Base-by-base conservation (phyloP, 208 protist genomes). In the Trypanosoma avium region DNA sequence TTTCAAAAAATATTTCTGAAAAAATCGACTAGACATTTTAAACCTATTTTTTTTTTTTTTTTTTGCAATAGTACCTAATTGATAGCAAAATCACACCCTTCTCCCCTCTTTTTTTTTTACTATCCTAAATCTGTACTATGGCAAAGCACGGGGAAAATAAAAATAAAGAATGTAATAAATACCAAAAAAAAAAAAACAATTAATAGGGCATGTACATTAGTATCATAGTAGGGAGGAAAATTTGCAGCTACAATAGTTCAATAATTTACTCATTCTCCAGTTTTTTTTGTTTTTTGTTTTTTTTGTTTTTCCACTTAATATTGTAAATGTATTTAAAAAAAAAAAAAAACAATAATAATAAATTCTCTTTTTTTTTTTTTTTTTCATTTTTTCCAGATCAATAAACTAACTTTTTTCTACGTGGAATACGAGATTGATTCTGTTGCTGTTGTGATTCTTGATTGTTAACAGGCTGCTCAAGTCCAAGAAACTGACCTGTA, bases 21-120 rank as follows among this genome's bases (percentile, higher is more conserved):
- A 86, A 53, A 85, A 95, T 13, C 89, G 79, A 61, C 89, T 91
- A 12, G 82, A 90, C 85, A 91, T 88, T 19, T 29, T 43, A 8
- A 38, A n/a, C n/a, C n/a, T n/a, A n/a, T n/a, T n/a, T n/a, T n/a
- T n/a, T n/a, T n/a, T n/a, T n/a, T n/a, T n/a, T n/a, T n/a, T n/a
- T n/a, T n/a, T n/a, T n/a, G n/a, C n/a, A n/a, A n/a, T n/a, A n/a
- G n/a, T 17, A 17, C 12, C 22, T 40, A 50, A 21, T 9, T 2
- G 4, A n/a, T 45, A 26, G 13, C 9, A 32, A n/a, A 19, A 29
- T 47, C 12, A 15, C 6, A 24, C 48, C 1, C 19, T 22, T 13
- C 10, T 15, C 53, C n/a, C n/a, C n/a, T n/a, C n/a, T n/a, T n/a
- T n/a, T n/a, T n/a, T n/a, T n/a, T n/a, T n/a, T n/a, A n/a, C n/a